These are phyloP conservation scores for Staphylotrichum tortipilum DNA, from an alignment of 495 filamentous ascomycete genomes.

Conservation along the genomic window DNA sequence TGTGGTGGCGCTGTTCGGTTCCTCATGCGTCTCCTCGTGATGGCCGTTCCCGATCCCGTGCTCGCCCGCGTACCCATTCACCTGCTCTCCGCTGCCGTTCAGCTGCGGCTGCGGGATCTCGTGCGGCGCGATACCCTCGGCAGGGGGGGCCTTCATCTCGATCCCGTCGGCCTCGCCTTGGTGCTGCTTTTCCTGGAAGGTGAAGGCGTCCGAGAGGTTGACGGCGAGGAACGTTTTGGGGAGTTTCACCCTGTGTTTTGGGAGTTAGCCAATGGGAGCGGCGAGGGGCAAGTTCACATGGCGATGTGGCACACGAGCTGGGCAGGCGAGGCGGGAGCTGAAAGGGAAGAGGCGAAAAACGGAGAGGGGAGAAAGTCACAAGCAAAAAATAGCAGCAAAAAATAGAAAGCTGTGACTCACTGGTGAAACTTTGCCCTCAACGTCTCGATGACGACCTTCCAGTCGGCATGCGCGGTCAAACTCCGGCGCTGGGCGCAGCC, in stretches of 20 bases:
- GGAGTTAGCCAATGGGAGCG: too few species aligned
- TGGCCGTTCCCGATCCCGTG: too few species aligned
- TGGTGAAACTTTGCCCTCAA: slow-evolving; percentile 88
- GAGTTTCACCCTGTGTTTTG: slow-evolving; percentile 64
- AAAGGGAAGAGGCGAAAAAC: too few species aligned
- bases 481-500: slow-evolving; percentile 82
- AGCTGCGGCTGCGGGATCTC: background rate
- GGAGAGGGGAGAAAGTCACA: too few species aligned
- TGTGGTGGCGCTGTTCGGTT: too few species aligned
- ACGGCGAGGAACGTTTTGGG: slow-evolving; percentile 89
- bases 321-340: too few species aligned
- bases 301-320: too few species aligned
- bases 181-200: slow-evolving; percentile 42
- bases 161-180: slow-evolving; percentile 1
- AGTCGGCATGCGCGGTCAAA: slow-evolving; percentile 84
- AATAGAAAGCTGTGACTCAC: slow-evolving; percentile 46
- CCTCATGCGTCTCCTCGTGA: too few species aligned
- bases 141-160: slow-evolving; percentile 7
- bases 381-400: too few species aligned
- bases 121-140: background rate
- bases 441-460: slow-evolving; percentile 92
- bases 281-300: too few species aligned
- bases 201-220: slow-evolving; percentile 68
- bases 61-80: too few species aligned
- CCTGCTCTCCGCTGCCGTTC: too few species aligned